Evolutionary conservation across 164 flowering plant species (phyloP).

Genomic region (Protea cynaroides): DNA sequence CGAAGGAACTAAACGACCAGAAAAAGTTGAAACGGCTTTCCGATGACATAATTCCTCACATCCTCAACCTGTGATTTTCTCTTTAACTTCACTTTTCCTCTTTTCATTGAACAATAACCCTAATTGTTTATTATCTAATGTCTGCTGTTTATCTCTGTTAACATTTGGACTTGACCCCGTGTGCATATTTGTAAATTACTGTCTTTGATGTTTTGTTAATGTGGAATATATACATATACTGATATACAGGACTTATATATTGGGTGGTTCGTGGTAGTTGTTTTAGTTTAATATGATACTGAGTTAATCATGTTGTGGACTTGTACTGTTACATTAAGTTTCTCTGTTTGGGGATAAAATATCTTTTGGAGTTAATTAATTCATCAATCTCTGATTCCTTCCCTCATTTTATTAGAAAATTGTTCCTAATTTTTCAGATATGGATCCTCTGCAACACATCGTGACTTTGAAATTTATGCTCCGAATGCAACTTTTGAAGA

Average conservation of each 20-base stretch:
- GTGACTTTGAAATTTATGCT: conserved; percentile 77
- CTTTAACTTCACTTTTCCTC: neutral
- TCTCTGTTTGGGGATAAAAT: too few relatives aligned
- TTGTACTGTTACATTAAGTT: neutral
- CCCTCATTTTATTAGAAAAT: neutral
- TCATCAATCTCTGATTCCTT: neutral
- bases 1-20: conserved; percentile 23
- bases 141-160: too few relatives aligned
- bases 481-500: conserved; percentile 83
- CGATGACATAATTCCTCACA: conserved; percentile 55
- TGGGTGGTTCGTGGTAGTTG: neutral
- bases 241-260: too few relatives aligned
- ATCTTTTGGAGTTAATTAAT: neutral
- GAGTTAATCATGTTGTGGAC: neutral
- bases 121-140: too few relatives aligned
- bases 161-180: too few relatives aligned
- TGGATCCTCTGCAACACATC: conserved; percentile 48
- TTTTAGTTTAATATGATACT: neutral
- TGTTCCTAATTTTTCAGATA: conserved; percentile 43
- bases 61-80: conserved; percentile 59
- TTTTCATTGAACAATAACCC: too few relatives aligned
- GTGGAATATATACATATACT: too few relatives aligned
- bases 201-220: too few relatives aligned
- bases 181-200: too few relatives aligned
- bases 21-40: conserved; percentile 20